These are phyloP conservation scores for Globisporangium paroecandrum DNA, from an alignment of 352 stramenopile genomes.

Conservation along the genomic window DNA sequence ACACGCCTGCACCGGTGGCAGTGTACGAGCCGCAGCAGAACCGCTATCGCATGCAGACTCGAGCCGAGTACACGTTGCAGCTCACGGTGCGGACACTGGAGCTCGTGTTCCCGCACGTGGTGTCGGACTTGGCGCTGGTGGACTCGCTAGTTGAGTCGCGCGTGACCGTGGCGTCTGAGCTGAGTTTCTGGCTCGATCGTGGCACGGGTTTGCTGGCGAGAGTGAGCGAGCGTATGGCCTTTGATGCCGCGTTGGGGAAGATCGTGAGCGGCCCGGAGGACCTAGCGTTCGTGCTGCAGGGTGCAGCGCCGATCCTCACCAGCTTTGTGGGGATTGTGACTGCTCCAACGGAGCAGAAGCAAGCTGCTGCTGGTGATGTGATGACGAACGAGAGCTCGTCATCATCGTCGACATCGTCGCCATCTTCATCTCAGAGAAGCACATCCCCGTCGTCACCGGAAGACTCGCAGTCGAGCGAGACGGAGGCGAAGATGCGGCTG, in stretches of 20 bases:
- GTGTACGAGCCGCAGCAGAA: constrained; percentile 15
- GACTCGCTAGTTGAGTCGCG: constrained; percentile 10
- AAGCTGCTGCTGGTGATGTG: not conserved
- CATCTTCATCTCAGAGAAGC: not conserved
- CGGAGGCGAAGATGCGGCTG: constrained; percentile 3
- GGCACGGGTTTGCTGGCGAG: constrained; percentile 10
- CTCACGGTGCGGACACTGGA: constrained; percentile 16
- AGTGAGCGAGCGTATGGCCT: constrained; percentile 31
- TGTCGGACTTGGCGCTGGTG: not conserved
- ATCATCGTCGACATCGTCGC: not conserved
- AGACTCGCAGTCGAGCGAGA: constrained; percentile 5
- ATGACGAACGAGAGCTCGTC: not conserved
- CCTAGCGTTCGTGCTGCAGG: constrained; percentile 22
- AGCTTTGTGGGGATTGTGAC: constrained; percentile 5
- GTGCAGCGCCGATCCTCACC: constrained; percentile 13
- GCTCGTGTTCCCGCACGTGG: constrained; percentile 17
- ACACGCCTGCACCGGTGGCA: not conserved
- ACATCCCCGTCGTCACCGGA: not conserved
- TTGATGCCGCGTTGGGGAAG: constrained; percentile 23
- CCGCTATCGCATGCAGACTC: constrained; percentile 11
- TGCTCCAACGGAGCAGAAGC: not conserved
- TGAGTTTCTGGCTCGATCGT: constrained; percentile 26
- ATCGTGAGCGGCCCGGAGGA: constrained; percentile 24
- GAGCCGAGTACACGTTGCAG: constrained; percentile 16
- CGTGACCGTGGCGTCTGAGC: constrained; percentile 9